A percentile compares a stretch with the other conserved stretches of the same genome.
Conservation (phyloP, 2,329 filamentous ascomycete species). For the Cryphonectria japonica region DNA sequence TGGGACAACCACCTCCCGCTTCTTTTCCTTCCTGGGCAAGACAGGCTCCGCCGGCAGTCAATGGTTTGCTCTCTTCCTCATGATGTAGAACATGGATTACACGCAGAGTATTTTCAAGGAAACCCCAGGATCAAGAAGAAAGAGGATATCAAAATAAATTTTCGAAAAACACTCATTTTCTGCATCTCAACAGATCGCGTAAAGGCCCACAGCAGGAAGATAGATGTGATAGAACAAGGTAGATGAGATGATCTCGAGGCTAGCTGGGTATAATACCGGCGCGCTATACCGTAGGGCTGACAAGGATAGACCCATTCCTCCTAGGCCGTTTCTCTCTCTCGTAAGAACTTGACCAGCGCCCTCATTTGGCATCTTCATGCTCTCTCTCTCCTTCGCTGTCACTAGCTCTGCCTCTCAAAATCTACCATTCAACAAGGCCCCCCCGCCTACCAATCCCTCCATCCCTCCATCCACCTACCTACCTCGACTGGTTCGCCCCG, state of each 20-base stretch:
- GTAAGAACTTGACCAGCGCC: constrained; percentile 2
- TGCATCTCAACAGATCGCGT: not conserved
- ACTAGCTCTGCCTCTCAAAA: too few species aligned
- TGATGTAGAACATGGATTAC: not conserved
- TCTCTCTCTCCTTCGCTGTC: not conserved
- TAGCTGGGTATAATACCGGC: constrained; percentile 2
- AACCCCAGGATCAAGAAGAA: not conserved
- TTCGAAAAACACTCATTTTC: not conserved
- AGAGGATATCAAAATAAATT: not conserved
- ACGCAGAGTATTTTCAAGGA: too few species aligned
- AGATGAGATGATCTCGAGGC: not conserved
- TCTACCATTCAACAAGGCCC: too few species aligned
- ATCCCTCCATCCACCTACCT: too few species aligned
- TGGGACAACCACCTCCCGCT: not conserved
- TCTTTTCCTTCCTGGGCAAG: too few species aligned
- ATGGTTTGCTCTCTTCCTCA: too few species aligned
- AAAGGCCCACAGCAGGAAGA: not conserved
- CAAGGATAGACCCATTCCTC: constrained; percentile 15
- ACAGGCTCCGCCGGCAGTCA: too few species aligned
- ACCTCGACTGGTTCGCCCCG: too few species aligned
- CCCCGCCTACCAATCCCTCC: too few species aligned
- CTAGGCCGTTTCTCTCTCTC: not conserved
- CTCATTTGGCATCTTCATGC: constrained; percentile 29
- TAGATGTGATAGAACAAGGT: not conserved
- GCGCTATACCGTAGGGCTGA: constrained; percentile 19